Base-by-base conservation (phyloP, 2,329 filamentous ascomycete genomes). In the Aureobasidium subglaciale region DNA sequence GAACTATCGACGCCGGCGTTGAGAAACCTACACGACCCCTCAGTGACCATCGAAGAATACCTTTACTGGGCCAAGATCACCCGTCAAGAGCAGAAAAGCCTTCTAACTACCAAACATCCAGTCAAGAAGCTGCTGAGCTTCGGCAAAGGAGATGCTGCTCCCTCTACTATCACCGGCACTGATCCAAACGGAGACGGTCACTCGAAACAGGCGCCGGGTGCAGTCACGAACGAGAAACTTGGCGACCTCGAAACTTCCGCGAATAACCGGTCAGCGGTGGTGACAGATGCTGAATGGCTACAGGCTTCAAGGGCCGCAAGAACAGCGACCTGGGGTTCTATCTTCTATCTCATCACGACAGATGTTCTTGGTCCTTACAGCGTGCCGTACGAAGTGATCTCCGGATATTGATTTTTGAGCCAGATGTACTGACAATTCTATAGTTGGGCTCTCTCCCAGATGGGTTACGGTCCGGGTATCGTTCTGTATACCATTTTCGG, bases 281-380 rank as follows among this genome's bases (percentile, higher is more conserved):
- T 56, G 25, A 60, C 60, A 6, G 67, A 71, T 25, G 60, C 62
- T 2, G 70, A 71, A 52, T 72, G 67, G 68, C 56, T 59, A 10
- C 59, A 67, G 35, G 70, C 70, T 20, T 63, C 64, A 2, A 61
- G 68, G 43, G 69, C 70, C 24, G 57, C 68, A 41, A 60, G 69
- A 9, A 71, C 67, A 20, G 69, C 70, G 5, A 65, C 62, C 9
- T 68, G 65, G 64, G 65, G 67, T 49, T 63, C 66, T 7, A 59
- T 68, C 49, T 77, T 77, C 63, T 78, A 73, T 60, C 62, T 75
- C 34, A 73, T 75, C 55, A 71, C 68, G 1, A 75, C 73, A 2
- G 72, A 75, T 56, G 68, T 73, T 24, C 64, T 73, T 1, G 71
- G 71, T 4, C 69, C 69, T 1, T 70, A 63, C 59, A 65, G 62